Percentiles rank a stretch among this genome's conserved stretches.
These are phyloP conservation scores for Calonectria crousiana DNA, from an alignment of 2,329 filamentous ascomycete species.

Conservation along the genomic window DNA sequence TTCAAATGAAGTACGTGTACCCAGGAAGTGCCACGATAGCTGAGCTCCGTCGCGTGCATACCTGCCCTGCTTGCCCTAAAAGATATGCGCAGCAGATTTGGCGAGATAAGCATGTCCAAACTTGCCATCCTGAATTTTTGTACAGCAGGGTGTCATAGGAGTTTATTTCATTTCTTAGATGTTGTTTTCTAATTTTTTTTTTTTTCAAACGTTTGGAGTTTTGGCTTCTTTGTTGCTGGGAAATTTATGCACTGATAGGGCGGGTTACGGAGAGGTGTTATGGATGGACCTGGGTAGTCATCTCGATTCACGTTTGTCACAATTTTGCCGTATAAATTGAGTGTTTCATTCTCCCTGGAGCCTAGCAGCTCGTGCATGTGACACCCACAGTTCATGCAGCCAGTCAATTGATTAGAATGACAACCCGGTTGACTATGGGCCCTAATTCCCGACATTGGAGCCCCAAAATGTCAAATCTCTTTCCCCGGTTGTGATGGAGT, in stretches of 20 bases:
- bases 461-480: background rate
- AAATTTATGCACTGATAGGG: background rate
- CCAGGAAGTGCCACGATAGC: background rate
- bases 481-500: background rate
- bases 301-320: background rate
- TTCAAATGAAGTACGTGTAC: background rate
- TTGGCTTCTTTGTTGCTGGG: background rate
- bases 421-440: background rate
- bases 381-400: background rate
- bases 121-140: background rate
- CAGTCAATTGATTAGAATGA: background rate
- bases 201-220: background rate
- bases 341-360: background rate
- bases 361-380: background rate
- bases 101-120: background rate
- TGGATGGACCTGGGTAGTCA: background rate
- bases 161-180: background rate
- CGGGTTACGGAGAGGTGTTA: background rate
- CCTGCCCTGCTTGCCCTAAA: background rate
- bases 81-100: background rate
- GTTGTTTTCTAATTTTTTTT: background rate
- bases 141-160: background rate
- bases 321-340: background rate
- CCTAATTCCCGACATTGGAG: background rate
- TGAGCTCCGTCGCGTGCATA: background rate